These are phyloP conservation scores for Plicaturopsis crispa DNA, from an alignment of 768 basidiomycete genomes.

Conservation along the genomic window DNA sequence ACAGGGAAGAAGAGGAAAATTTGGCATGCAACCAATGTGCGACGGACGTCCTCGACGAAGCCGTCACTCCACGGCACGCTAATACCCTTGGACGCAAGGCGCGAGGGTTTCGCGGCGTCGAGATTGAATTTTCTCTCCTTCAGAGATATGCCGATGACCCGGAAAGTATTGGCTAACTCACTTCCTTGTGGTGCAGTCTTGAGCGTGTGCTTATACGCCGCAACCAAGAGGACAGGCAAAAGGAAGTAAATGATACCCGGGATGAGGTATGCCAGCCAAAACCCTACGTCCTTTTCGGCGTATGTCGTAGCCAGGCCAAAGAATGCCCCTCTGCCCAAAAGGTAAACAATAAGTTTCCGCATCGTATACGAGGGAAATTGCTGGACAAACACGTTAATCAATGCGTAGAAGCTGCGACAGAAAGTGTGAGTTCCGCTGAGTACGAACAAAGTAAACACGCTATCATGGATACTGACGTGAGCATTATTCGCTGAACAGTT, in stretches of 20 bases:
- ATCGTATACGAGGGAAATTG: no score
- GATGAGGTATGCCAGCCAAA: conserved; percentile 20
- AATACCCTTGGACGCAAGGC: no score
- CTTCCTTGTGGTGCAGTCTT: conserved; percentile 28
- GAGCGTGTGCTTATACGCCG: conserved; percentile 18
- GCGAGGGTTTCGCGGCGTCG: conserved; percentile 18
- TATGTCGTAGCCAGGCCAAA: no score
- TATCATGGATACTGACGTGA: not conserved
- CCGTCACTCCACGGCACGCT: conserved; percentile 23
- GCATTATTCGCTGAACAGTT: conserved; percentile 17
- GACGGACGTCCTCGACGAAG: conserved; percentile 24
- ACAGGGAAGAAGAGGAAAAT: conserved; percentile 24
- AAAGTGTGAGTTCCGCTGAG: conserved; percentile 19
- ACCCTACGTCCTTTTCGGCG: conserved; percentile 16
- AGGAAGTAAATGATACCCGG: conserved; percentile 19
- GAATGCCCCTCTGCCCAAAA: no score
- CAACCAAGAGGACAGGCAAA: conserved; percentile 23
- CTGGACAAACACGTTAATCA: conserved; percentile 16
- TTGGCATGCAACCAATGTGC: conserved; percentile 23
- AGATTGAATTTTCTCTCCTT: no score
- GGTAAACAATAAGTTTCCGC: no score
- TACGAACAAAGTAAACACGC: conserved; percentile 2
- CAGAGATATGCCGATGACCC: conserved; percentile 12
- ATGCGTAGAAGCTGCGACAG: conserved; percentile 26
- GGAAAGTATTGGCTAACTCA: conserved; percentile 21